These are phyloP conservation scores for Rhynchosporium secalis DNA, from an alignment of 2,329 filamentous ascomycete species.

Conservation along the genomic window DNA sequence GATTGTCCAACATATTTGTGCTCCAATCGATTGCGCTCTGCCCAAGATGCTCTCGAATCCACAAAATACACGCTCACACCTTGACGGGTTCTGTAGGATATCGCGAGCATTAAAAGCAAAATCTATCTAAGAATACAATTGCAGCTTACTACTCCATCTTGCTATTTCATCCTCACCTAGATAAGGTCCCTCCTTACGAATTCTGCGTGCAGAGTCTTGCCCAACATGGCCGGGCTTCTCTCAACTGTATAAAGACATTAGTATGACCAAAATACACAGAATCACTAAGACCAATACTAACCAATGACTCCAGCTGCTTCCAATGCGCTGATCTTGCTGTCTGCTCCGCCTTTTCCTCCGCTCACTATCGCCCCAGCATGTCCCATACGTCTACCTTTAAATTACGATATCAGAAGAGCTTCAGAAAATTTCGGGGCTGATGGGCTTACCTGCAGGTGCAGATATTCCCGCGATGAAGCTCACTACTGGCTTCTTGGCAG, in stretches of 20 bases:
- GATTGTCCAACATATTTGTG: too few relatives aligned
- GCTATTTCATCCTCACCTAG: constrained; percentile 50
- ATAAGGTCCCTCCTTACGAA: constrained; percentile 96
- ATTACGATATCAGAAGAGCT: too few relatives aligned
- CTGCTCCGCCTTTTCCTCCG: constrained; percentile 95
- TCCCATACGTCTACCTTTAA: constrained; percentile 83
- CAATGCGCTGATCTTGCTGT: constrained; percentile 96
- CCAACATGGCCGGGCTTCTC: constrained; percentile 86
- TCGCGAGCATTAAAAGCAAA: constrained; percentile 41
- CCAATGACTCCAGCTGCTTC: constrained; percentile 88
- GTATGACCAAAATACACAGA: too few relatives aligned
- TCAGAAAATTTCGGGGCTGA: too few relatives aligned
- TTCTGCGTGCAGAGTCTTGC: constrained; percentile 91
- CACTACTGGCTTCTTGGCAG: constrained; percentile 90
- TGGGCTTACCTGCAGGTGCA: constrained; percentile 63
- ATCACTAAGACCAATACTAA: too few relatives aligned
- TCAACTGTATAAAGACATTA: constrained; percentile 53
- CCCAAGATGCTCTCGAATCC: too few relatives aligned
- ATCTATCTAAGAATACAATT: constrained; percentile 37
- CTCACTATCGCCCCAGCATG: constrained; percentile 97
- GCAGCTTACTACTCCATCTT: constrained; percentile 38
- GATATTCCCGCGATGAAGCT: constrained; percentile 99
- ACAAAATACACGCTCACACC: too few relatives aligned
- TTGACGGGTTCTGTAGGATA: constrained; percentile 18
- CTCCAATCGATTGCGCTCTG: too few relatives aligned